Evolutionary conservation across 1,139 yeast genomes (phyloP), one percentile per base, ranked within the genome.

Genomic region (Scheffersomyces titani): DNA sequence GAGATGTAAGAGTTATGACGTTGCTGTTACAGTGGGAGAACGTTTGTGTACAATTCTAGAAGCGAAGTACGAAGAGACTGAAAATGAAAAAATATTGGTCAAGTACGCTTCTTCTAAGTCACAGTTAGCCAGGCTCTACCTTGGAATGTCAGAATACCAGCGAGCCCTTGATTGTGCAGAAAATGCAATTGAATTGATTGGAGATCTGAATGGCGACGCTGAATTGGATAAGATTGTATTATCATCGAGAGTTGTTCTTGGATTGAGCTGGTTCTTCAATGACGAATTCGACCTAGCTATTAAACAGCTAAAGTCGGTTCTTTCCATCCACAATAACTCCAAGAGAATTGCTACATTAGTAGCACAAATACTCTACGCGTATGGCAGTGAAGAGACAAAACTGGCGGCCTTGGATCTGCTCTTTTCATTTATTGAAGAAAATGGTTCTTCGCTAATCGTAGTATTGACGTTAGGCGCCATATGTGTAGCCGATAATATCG

Each of bases 391-490:
- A 21, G 93, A 88, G n/a, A 87, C 94, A 6, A 87, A 85, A 57
- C 90, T 87, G 61, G 94, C 93, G 1, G 97, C 97, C 0, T 68
- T 91, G 54, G 92, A 88, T 65, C 92, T 88, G 66, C 69, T 89
- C 52, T 83, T 87, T 65, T 80, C 83, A 13, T 85, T 82, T 65
- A 84, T 92, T 51, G 89, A 84, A 59, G 78, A 75, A 16, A 73
- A 84, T 56, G 97, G 96, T 0, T 78, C 89, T 1, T 83, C 91
- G 0, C 73, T 91, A 51, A 69, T 85, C 40, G 85, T 90, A 7
- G 87, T 90, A 0, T 70, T 92, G 54, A 84, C 92, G 0, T 77
- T 93, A 51, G 97, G 97, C 5, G 94, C 96, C 0, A 86, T 93
- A 50, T 87, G 96, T 0, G 70, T 93, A 5, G 79, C 85, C 18